phyloP scores from a whole-genome alignment of 2,329 filamentous ascomycete species.

The Bipolaris sorokiniana region DNA sequence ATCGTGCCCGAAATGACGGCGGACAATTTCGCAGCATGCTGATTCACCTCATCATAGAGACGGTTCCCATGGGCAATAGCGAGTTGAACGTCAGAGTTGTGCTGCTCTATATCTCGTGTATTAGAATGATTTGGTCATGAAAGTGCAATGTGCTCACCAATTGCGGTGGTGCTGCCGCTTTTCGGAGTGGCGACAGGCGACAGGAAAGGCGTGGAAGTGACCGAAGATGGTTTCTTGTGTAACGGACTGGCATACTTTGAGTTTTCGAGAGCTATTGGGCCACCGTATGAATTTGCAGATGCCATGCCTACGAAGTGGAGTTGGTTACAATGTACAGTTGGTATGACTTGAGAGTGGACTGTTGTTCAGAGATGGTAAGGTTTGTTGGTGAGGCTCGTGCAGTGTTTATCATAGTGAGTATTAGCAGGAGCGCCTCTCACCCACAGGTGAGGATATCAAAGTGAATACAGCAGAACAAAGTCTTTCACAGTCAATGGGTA shows the following conservation, averaged over 20 bases:
- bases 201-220: conserved; percentile 9
- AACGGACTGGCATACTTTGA: conserved; percentile 30
- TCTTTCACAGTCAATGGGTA: neutral
- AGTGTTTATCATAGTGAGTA: conserved; percentile 1
- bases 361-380: neutral
- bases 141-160: conserved; percentile 36
- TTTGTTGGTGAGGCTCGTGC: neutral
- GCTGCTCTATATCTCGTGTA: neutral
- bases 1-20: conserved; percentile 25
- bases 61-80: conserved; percentile 28
- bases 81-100: conserved; percentile 28
- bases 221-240: conserved; percentile 9
- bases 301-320: conserved; percentile 9
- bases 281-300: conserved; percentile 8
- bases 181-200: neutral
- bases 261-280: conserved; percentile 20
- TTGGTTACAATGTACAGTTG: neutral
- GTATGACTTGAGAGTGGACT: neutral
- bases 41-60: conserved; percentile 31
- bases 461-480: neutral
- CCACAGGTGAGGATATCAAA: neutral
- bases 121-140: neutral
- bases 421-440: conserved; percentile 2
- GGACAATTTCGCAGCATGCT: conserved; percentile 25
- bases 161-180: conserved; percentile 26